Evolutionary conservation across 768 basidiomycete genomes (phyloP), one percentile per base, ranked within the genome.

Genomic region (Rhodosporidiobolus odoratus): DNA sequence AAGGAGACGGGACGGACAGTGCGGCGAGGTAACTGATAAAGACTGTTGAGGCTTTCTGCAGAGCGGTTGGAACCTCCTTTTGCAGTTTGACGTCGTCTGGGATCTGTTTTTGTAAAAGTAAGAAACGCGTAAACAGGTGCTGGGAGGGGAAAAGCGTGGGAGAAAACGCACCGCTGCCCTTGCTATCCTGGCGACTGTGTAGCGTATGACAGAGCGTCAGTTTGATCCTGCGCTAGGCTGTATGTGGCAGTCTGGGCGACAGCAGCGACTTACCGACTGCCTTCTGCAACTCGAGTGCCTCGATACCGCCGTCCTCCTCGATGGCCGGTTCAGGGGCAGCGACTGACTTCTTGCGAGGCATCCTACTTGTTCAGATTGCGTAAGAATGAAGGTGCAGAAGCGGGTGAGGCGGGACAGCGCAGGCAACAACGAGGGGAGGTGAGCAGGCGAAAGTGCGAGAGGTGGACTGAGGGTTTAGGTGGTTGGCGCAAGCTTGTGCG

Each of bases 1-100:
- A 30, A 53, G 32, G 27, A 58, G 50, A 34, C 19, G 25, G 27
- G 25, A 58, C 71, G n/a, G 13, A 71, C 32, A 62, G 81, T 87
- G 75, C 78, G 89, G 94, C 88, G 13, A 98, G 82, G 76, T 93
- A 95, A 79, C 90, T 94, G 75, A 99, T 93, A 79, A 97, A 98
- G 61, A 97, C 89, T 0, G 94, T 94, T 6, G 93, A 91, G 38
- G 89, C 88, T 78, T 93, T 93, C 21, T 89, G 84, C 16, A 96
- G 83, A 19, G 92, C 90, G 2, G 89, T 79, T 0, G 93, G 86
- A 0, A 90, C 89, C 68, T 97, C 95, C 72, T 93, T 95, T 76
- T 92, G 90, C 65, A 96, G 80, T 77, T 95, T 95, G 19, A 88
- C 85, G 74, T 86, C 88, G 0, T 91, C 88, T 10, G 92, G 91